Evolutionary conservation across 495 filamentous ascomycete species (phyloP).

Genomic region (Penicillium turbatum): DNA sequence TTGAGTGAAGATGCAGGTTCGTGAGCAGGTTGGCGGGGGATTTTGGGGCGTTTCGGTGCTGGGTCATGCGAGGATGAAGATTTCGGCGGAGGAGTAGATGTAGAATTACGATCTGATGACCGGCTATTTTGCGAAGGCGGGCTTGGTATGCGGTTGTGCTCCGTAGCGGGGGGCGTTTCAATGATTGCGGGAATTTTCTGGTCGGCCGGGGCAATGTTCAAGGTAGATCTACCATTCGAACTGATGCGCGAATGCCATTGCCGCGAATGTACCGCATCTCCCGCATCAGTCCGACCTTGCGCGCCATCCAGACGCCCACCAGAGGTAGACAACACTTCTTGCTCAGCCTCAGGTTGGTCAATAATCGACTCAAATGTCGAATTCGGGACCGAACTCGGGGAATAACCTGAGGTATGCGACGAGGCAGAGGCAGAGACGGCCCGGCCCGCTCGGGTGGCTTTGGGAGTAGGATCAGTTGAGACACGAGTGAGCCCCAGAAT

Average conservation of each 20-base stretch:
- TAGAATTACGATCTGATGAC: conserved; percentile 49
- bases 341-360: conserved; percentile 27
- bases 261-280: conserved; percentile 10
- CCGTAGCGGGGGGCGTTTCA: conserved; percentile 55
- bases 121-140: conserved; percentile 41
- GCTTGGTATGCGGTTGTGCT: conserved; percentile 25
- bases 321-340: conserved; percentile 11
- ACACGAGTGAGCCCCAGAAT: conserved; percentile 60
- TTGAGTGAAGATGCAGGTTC: conserved; percentile 31
- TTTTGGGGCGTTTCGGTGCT: conserved; percentile 24
- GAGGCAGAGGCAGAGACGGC: conserved; percentile 31
- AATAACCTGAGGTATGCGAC: conserved; percentile 19
- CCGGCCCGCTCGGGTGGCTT: conserved; percentile 22
- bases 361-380: conserved; percentile 29
- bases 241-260: conserved; percentile 43
- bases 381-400: conserved; percentile 18
- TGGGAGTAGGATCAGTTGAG: conserved; percentile 70
- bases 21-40: conserved; percentile 24
- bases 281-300: conserved; percentile 7
- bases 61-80: conserved; percentile 19
- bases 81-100: conserved; percentile 28
- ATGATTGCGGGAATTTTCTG: conserved; percentile 62
- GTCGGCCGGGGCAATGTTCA: conserved; percentile 31
- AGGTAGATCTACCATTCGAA: conserved; percentile 47
- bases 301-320: conserved; percentile 5